Base-by-base conservation (phyloP, 495 filamentous ascomycete genomes). In the Polyplosphaeria fusca region DNA sequence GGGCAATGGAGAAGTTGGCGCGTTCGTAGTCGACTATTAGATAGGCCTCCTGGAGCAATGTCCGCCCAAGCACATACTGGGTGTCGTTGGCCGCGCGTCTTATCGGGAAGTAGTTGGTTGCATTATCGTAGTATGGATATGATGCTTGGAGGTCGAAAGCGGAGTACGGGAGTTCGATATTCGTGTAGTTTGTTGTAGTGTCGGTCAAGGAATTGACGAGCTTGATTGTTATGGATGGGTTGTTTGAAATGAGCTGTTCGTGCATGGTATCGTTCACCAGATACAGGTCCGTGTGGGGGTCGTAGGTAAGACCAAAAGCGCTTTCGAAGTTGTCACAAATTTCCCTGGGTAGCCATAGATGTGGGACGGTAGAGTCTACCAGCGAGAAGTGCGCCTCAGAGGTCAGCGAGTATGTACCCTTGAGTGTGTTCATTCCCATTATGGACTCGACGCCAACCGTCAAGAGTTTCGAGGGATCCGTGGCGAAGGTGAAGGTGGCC, bases 71-170 rank as follows among this genome's bases (percentile, higher is more conserved):
- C 2, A 44, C 46, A 26, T 68, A 66, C 50, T 70, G 67, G 7
- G 60, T 49, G 12, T 67, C 57, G 44, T 68, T 70, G 16, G 59
- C 63, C 19, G 67, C 67, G 44, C 63, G 58, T 9, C 62, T 54
- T 12, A 71, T 58, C 14, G 68, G 68, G 45, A 71, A 71, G 54
- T 71, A 71, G 49, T 67, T 66, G 23, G 63, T 70, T 35, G 7
- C 41, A 26, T 58, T 55, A 19, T 40, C 37, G 55, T 61, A 66
- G 20, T 57, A 44, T 20, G 64, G 62, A 30, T 62, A 66, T 9
- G 55, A 57, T 5, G 59, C 57, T 47, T 65, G 55, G 1, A 67
- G 63, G 51, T 70, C 66, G 55, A 68, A 65, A 0, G 67, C 63
- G 9, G 63, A 32, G 57, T 68, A 71, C 1, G 68, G 67, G 2